Evolutionary conservation across 2,329 filamentous ascomycete genomes (phyloP).

Genomic region (Xylariales sp.): DNA sequence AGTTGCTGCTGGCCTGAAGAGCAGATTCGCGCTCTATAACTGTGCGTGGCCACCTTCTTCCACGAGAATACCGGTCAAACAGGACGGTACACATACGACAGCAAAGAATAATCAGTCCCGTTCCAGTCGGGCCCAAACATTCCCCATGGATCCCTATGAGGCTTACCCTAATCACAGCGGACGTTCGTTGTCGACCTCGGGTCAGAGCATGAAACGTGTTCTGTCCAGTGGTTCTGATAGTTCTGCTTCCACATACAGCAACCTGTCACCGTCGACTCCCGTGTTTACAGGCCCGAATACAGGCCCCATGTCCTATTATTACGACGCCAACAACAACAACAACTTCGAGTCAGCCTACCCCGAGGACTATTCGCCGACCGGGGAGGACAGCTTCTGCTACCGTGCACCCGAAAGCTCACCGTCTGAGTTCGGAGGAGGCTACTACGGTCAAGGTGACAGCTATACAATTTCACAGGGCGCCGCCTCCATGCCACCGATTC

Average conservation of each 20-base stretch:
- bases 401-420: too few species aligned
- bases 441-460: neutral
- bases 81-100: slow-evolving; percentile 3
- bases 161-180: slow-evolving; percentile 1
- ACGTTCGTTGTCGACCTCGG: neutral
- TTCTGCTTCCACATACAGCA: neutral
- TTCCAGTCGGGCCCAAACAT: slow-evolving; percentile 2
- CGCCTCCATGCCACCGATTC: neutral
- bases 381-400: too few species aligned
- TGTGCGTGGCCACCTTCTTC: slow-evolving; percentile 4
- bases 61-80: slow-evolving; percentile 3
- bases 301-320: neutral
- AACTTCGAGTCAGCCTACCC: too few species aligned
- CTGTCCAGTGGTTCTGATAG: slow-evolving; percentile 2
- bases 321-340: too few species aligned
- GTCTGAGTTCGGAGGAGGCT: too few species aligned
- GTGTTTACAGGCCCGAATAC: neutral
- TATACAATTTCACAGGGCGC: neutral
- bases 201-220: slow-evolving; percentile 2
- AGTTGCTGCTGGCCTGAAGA: too few species aligned
- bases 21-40: slow-evolving; percentile 4
- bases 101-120: neutral
- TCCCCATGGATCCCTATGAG: slow-evolving; percentile 1
- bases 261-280: neutral
- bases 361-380: too few species aligned